Evolutionary conservation across 2,329 filamentous ascomycete genomes (phyloP).

Genomic region (Magnaporthiopsis rhizophila): DNA sequence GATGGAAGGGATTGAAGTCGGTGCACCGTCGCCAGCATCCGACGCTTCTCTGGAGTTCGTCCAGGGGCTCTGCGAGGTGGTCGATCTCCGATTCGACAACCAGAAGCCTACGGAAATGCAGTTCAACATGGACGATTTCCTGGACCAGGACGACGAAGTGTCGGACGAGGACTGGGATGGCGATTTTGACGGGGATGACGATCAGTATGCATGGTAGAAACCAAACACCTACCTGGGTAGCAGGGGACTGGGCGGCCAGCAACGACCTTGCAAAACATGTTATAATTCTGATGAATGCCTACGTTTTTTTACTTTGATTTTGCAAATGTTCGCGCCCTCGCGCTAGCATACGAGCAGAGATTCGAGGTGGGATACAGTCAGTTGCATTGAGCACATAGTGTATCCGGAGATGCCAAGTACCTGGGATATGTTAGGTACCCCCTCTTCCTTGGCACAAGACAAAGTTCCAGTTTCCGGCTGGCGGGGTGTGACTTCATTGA

Average conservation of each 20-base stretch:
- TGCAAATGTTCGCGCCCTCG: too few relatives aligned
- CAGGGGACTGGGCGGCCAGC: too few relatives aligned
- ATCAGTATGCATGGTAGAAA: slow-evolving; percentile 14
- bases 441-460: too few relatives aligned
- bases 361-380: too few relatives aligned
- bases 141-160: slow-evolving; percentile 47
- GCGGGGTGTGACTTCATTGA: not conserved
- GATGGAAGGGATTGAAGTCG: slow-evolving; percentile 5
- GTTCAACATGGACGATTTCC: slow-evolving; percentile 64
- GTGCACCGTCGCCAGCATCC: slow-evolving; percentile 9
- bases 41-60: slow-evolving; percentile 27
- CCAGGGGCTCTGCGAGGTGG: slow-evolving; percentile 63
- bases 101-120: slow-evolving; percentile 62
- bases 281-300: too few relatives aligned
- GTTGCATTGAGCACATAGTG: too few relatives aligned
- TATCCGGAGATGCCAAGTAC: too few relatives aligned
- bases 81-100: slow-evolving; percentile 69
- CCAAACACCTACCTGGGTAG: not conserved
- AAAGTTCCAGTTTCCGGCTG: too few relatives aligned
- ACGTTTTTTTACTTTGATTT: too few relatives aligned
- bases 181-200: slow-evolving; percentile 14
- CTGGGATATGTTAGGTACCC: too few relatives aligned
- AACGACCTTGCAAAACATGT: not conserved
- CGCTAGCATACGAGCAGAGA: too few relatives aligned
- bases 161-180: slow-evolving; percentile 46